phyloP scores from a whole-genome alignment of 1,284 basidiomycete species.

The Pseudozyma tsukubaensis region DNA sequence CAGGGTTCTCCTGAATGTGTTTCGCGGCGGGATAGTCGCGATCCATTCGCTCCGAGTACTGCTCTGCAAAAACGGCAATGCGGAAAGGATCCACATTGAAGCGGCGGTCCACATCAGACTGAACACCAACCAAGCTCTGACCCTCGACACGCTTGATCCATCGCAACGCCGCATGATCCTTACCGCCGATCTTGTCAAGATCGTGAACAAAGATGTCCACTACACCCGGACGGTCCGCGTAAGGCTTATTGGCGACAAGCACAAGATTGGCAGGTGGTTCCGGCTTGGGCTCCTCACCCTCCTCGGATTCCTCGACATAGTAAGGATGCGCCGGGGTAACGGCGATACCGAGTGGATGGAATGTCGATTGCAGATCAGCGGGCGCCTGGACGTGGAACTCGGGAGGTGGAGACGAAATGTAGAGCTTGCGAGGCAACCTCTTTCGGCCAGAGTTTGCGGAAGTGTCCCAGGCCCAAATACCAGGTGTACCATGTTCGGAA shows the following conservation, averaged over 20 bases:
- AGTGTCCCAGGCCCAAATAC: slow-evolving; percentile 57
- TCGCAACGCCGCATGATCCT: slow-evolving; percentile 35
- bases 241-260: slow-evolving; percentile 54
- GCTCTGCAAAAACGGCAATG: slow-evolving; percentile 46
- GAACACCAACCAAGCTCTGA: slow-evolving; percentile 9
- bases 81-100: slow-evolving; percentile 47
- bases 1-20: slow-evolving; percentile 29
- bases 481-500: slow-evolving; percentile 23
- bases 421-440: slow-evolving; percentile 32
- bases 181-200: slow-evolving; percentile 38
- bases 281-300: slow-evolving; percentile 22
- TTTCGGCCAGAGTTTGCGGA: background rate
- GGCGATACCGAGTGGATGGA: slow-evolving; percentile 53
- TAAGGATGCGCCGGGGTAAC: slow-evolving; percentile 45
- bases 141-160: slow-evolving; percentile 52
- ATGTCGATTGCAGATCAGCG: slow-evolving; percentile 28
- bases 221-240: slow-evolving; percentile 38
- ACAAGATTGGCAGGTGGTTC: slow-evolving; percentile 42
- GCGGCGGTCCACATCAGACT: slow-evolving; percentile 14
- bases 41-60: slow-evolving; percentile 35
- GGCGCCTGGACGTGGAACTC: slow-evolving; percentile 30
- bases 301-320: slow-evolving; percentile 30
- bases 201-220: slow-evolving; percentile 57
- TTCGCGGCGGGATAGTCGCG: slow-evolving; percentile 34
- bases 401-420: slow-evolving; percentile 45